Conservation (phyloP, 371 early-diverging fungal genomes). For the Syncephalastrum monosporum region DNA sequence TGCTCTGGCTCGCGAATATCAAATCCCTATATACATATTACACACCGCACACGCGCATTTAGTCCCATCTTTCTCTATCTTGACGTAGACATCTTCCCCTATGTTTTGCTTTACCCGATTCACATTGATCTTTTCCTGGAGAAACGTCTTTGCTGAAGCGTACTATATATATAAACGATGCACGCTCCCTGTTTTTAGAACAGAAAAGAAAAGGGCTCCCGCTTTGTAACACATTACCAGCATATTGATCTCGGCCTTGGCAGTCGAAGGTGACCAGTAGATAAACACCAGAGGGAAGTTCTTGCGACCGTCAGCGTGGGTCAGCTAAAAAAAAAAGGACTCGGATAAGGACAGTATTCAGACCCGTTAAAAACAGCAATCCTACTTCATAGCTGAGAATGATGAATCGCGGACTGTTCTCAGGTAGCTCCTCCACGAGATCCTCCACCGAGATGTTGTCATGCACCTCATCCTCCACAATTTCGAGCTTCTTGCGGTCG, state of each 20-base stretch:
- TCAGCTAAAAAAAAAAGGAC: constrained; percentile 27
- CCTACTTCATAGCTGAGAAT: constrained; percentile 64
- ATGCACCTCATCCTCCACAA: constrained; percentile 55
- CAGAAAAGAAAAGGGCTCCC: neutral
- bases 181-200: neutral
- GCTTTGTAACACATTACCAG: constrained; percentile 30
- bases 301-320: constrained; percentile 61
- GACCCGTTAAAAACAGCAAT: neutral
- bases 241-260: constrained; percentile 59
- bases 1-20: constrained; percentile 57
- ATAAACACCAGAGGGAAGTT: constrained; percentile 68
- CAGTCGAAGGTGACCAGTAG: constrained; percentile 63
- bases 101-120: constrained; percentile 39
- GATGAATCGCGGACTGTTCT: constrained; percentile 67
- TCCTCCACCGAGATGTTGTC: constrained; percentile 58
- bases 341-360: neutral
- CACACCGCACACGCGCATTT: neutral
- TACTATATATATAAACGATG: constrained; percentile 36
- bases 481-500: constrained; percentile 47
- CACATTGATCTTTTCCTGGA: constrained; percentile 54
- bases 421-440: constrained; percentile 68
- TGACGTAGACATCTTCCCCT: neutral
- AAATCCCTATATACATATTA: constrained; percentile 28
- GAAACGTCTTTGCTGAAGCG: constrained; percentile 64
- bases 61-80: constrained; percentile 5